A percentile compares a stretch with the other conserved stretches of the same genome.
phyloP scores from a whole-genome alignment of 495 filamentous ascomycete species.

The Penicillium cosmopolitanum region DNA sequence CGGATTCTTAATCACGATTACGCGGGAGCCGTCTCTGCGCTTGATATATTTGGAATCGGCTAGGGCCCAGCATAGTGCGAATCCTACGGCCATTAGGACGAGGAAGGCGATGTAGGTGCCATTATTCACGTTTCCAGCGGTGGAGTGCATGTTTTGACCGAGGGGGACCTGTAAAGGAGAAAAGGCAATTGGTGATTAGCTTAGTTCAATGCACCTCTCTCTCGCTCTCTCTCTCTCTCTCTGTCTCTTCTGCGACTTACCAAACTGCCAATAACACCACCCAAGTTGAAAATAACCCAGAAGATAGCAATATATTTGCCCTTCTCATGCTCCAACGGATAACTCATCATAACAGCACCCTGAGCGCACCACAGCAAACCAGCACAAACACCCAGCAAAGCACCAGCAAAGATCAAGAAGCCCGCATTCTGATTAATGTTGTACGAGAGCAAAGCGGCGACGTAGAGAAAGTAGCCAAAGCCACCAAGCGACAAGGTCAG shows the following conservation, averaged over 20 bases:
- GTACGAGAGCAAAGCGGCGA: slow-evolving; percentile 76
- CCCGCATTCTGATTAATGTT: slow-evolving; percentile 71
- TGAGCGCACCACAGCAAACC: slow-evolving; percentile 91
- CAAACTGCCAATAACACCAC: slow-evolving; percentile 86
- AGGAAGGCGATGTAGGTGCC: slow-evolving; percentile 93
- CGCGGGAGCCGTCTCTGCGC: slow-evolving; percentile 78
- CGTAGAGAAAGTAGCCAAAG: slow-evolving; percentile 85
- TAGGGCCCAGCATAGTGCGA: slow-evolving; percentile 71
- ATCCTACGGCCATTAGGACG: slow-evolving; percentile 80
- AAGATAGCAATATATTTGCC: slow-evolving; percentile 89
- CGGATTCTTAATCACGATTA: slow-evolving; percentile 87
- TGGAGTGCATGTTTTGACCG: slow-evolving; percentile 73
- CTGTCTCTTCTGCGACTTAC: slow-evolving; percentile 44
- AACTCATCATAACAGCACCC: slow-evolving; percentile 95
- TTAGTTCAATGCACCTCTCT: neutral
- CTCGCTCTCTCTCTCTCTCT: neutral
- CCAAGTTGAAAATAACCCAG: slow-evolving; percentile 95
- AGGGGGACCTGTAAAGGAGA: slow-evolving; percentile 62
- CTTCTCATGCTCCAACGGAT: slow-evolving; percentile 80
- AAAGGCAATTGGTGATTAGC: neutral
- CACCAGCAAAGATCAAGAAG: slow-evolving; percentile 61
- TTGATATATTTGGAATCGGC: slow-evolving; percentile 75
- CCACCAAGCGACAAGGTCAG: slow-evolving; percentile 78
- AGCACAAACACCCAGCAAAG: slow-evolving; percentile 71
- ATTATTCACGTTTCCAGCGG: slow-evolving; percentile 66